Base-by-base conservation (phyloP, 1,139 yeast genomes). In the Kluyveromyces marxianus region DNA sequence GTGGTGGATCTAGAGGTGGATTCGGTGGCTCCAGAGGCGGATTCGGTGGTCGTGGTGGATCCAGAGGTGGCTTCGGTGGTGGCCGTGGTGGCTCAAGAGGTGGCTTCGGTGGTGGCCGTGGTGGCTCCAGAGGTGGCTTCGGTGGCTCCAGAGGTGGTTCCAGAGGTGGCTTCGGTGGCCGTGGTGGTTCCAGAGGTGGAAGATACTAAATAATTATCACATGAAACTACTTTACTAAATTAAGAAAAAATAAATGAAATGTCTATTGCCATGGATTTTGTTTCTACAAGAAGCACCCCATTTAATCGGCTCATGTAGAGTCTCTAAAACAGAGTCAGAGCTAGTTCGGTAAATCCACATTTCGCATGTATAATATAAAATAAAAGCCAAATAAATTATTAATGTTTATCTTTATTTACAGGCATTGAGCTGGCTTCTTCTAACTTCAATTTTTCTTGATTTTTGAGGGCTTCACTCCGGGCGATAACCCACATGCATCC, bases 151-250 rank as follows among this genome's bases (percentile, higher is more conserved):
- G 81, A 69, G 86, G 87, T 54, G 88, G 89, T 55, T 78, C 82
- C 66, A 75, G 83, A 68, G 83, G 84, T 49, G 79, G 81, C 58
- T 70, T 79, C 57, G 80, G 82, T 47, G 81, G 81, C 35, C 55
- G 71, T 49, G 73, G 74, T 48, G 69, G 71, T 7, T 54, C 54
- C 41, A 59, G 69, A 41, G 68, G 70, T 54, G 72, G 75, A 14
- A 14, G 21, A 14, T 14, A 14, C 21, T 14, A 14, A 14, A 14
- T 14, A 14, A 14, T 14, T 14, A 14, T 14, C 21, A 14, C 21
- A 14, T 14, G 21, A 14, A 14, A 14, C 21, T 14, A 14, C 21
- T 14, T 14, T 14, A 14, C 21, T 14, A 14, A 14, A 14, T 14
- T 14, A 14, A 14, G 21, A 41, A 28, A 26, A 29, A 30, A 32